phyloP scores from a whole-genome alignment of 768 basidiomycete genomes.

The Pleurotus platypus region DNA sequence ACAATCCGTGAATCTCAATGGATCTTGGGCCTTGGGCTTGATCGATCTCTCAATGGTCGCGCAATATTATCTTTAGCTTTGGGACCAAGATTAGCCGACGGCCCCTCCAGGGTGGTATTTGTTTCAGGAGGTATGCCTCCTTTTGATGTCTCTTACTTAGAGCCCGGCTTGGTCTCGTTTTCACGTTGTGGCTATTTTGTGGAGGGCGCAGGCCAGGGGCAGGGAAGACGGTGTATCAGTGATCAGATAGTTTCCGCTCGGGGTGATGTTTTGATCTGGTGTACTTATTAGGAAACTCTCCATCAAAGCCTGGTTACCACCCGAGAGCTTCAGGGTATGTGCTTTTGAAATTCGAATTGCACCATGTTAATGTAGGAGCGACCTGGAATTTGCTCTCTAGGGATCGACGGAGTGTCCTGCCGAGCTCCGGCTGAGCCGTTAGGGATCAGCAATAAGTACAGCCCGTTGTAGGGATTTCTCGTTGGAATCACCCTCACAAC shows the following conservation, averaged over 20 bases:
- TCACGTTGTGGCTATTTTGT: background rate
- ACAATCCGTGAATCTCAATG: background rate
- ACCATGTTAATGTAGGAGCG: background rate
- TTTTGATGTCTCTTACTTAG: conserved; percentile 1
- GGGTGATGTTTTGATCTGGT: conserved; percentile 8
- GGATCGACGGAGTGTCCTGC: background rate
- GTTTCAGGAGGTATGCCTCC: conserved; percentile 8
- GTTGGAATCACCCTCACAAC: conserved; percentile 1
- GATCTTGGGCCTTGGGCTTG: background rate
- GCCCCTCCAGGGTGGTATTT: background rate
- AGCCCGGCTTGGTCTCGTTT: background rate
- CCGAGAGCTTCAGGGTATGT: conserved; percentile 2
- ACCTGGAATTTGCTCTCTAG: conserved; percentile 6
- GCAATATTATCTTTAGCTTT: background rate
- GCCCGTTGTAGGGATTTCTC: conserved; percentile 7
- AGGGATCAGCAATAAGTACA: conserved; percentile 7
- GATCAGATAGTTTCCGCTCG: conserved; percentile 6
- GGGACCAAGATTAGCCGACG: conserved; percentile 2
- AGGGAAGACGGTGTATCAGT: background rate
- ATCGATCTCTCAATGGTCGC: background rate
- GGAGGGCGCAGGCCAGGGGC: conserved; percentile 4
- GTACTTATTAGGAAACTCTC: background rate
- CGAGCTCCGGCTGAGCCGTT: background rate
- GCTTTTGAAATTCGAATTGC: background rate
- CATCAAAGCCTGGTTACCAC: conserved; percentile 7